Evolutionary conservation across 148 eudicot genomes (phyloP), one percentile per base, ranked within the genome.

Genomic region (Cornus florida): DNA sequence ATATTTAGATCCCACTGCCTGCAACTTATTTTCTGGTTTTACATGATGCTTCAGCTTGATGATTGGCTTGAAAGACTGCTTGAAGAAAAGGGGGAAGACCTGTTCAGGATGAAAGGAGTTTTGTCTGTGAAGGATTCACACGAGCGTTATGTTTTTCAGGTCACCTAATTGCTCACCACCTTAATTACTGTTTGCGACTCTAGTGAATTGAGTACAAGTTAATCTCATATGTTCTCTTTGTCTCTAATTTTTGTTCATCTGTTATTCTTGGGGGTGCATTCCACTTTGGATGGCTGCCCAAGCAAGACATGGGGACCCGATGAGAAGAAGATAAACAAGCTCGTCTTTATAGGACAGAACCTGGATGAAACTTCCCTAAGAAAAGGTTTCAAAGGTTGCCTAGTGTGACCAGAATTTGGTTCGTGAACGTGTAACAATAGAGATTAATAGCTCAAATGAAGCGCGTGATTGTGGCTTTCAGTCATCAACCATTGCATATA

Each of bases 71-170:
- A 93, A 84, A 89, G 94, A 77, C 73, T 91, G 73, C 80, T 91
- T 0, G 97, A 93, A 84, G 96, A 95, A 81, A 95, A 91, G 71
- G 98, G 98, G 50, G 98, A 95, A 39, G 97, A 95, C 76, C 74
- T 95, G 81, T 93, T 91, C 80, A 86, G 98, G 82, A 91, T 93
- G 93, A 95, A 95, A 80, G 98, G 98, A 60, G 89, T n/a, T 95
- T 77, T 95, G 31, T 88, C 97, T 32, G 94, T 95, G 50, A 83
- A 81, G 7, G 93, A 83, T 65, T 91, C 95, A 70, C 90, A 91
- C 72, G 78, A 84, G 74, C 93, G 98, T 50, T 95, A 90, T 68
- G 94, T 93, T 73, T 82, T 95, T 28, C 98, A 95, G 97, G 98
- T 71, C 69, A 71, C 50, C 43, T 60, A 59, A 35, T 66, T 3